These are phyloP conservation scores for Sextonia rubra DNA, from an alignment of 164 flowering plant species.

Conservation along the genomic window DNA sequence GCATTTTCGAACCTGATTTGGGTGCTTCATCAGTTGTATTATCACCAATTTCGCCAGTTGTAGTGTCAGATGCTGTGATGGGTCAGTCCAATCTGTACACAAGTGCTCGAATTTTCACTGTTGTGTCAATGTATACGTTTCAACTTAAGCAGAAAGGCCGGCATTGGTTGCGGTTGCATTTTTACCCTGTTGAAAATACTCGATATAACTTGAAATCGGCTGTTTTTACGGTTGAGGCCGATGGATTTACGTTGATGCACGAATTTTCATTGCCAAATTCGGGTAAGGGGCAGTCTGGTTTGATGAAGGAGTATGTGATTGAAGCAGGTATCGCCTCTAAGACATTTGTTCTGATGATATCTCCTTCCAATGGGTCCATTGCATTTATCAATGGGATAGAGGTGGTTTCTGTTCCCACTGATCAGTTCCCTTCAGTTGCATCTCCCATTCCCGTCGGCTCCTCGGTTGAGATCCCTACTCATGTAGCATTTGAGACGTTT, in stretches of 20 bases:
- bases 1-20: constrained; percentile 34
- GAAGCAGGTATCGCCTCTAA: constrained; percentile 20
- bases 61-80: constrained; percentile 16
- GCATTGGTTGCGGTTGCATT: constrained; percentile 47
- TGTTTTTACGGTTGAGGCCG: constrained; percentile 31
- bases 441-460: constrained; percentile 29
- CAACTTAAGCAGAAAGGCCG: constrained; percentile 26
- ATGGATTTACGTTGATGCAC: constrained; percentile 30
- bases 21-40: constrained; percentile 17
- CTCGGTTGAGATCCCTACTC: constrained; percentile 16
- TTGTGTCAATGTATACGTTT: constrained; percentile 26
- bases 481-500: constrained; percentile 33
- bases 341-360: constrained; percentile 20
- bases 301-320: constrained; percentile 41
- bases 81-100: constrained; percentile 15
- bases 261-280: constrained; percentile 28
- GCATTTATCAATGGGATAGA: constrained; percentile 54
- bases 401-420: constrained; percentile 34
- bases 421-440: constrained; percentile 25
- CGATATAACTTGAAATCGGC: constrained; percentile 30
- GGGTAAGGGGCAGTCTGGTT: constrained; percentile 2
- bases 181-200: constrained; percentile 27
- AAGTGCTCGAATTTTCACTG: constrained; percentile 35
- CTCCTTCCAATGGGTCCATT: constrained; percentile 31
- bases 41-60: constrained; percentile 25